Evolutionary conservation across 2,329 filamentous ascomycete species (phyloP).

Genomic region (Colletotrichum theobromicola): DNA sequence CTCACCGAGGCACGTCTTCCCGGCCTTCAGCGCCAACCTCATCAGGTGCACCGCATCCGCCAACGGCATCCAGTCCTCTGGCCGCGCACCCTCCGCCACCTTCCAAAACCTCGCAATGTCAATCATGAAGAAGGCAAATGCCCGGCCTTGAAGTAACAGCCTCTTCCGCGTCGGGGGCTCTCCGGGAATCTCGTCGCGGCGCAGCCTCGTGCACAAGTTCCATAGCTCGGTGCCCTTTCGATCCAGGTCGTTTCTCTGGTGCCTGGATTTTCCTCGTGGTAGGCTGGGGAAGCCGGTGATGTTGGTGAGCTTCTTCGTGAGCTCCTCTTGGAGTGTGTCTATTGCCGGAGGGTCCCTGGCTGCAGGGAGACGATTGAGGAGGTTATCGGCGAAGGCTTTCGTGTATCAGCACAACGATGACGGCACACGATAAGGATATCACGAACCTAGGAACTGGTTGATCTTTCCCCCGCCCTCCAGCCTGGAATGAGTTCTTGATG

Average conservation of each 20-base stretch:
- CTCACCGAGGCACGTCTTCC: conserved; percentile 66
- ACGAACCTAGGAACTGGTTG: not conserved
- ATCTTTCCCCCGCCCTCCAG: not conserved
- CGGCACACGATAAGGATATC: not conserved
- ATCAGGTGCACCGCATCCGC: conserved; percentile 61
- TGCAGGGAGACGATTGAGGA: conserved; percentile 12
- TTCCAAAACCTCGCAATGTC: conserved; percentile 53
- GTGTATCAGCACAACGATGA: not conserved
- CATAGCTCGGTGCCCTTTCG: conserved; percentile 63
- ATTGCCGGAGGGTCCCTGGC: conserved; percentile 23
- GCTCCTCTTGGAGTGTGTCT: conserved; percentile 31
- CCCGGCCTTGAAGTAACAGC: conserved; percentile 45
- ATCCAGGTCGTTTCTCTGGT: conserved; percentile 51
- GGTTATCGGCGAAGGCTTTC: conserved; percentile 10
- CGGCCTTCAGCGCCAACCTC: conserved; percentile 71
- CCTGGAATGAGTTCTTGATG: not conserved
- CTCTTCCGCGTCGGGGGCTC: conserved; percentile 26
- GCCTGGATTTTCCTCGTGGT: not conserved
- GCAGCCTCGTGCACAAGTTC: conserved; percentile 67
- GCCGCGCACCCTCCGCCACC: conserved; percentile 20
- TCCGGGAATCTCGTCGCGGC: conserved; percentile 35
- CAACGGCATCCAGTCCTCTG: not conserved
- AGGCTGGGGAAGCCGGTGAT: not conserved
- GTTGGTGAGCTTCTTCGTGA: conserved; percentile 25
- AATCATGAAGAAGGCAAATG: conserved; percentile 72